Evolutionary conservation across 177 flowering plant genomes (phyloP).

Genomic region (Tripterygium wilfordii): DNA sequence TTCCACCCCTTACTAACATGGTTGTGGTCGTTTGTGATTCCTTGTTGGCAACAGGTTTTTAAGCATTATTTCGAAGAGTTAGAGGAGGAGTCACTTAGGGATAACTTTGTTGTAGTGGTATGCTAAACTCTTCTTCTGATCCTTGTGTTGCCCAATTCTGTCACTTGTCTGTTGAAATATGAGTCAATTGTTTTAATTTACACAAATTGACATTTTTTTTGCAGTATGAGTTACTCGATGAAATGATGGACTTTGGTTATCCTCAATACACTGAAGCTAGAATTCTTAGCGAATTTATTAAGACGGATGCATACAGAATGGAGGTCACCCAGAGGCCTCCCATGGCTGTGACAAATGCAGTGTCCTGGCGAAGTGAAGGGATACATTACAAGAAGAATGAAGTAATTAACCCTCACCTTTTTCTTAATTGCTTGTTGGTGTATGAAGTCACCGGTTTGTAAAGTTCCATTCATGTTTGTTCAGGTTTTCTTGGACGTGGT

Average conservation of each 20-base stretch:
- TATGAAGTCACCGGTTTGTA: background rate
- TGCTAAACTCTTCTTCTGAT: constrained; percentile 14
- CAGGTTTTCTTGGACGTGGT: constrained; percentile 98
- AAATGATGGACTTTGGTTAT: constrained; percentile 98
- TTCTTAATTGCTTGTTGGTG: background rate
- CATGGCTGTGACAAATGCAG: constrained; percentile 99
- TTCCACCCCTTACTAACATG: background rate
- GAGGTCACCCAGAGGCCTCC: constrained; percentile 97
- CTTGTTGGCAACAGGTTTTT: constrained; percentile 55
- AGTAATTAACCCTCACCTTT: constrained; percentile 27
- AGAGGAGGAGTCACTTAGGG: constrained; percentile 97
- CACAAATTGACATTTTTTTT: too few species aligned
- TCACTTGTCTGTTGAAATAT: too few species aligned
- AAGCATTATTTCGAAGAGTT: constrained; percentile 96
- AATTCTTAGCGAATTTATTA: constrained; percentile 96
- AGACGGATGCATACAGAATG: constrained; percentile 99
- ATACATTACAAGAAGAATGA: constrained; percentile 94
- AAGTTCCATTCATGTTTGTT: constrained; percentile 7
- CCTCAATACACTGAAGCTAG: constrained; percentile 97
- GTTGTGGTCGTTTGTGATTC: background rate
- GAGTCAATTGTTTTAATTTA: too few species aligned
- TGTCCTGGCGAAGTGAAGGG: constrained; percentile 99
- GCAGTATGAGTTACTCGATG: constrained; percentile 98
- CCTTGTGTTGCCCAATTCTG: too few species aligned
- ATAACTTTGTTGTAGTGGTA: constrained; percentile 98